These are phyloP conservation scores for Colletotrichum liaoningense DNA, from an alignment of 2,329 filamentous ascomycete species.

Conservation along the genomic window DNA sequence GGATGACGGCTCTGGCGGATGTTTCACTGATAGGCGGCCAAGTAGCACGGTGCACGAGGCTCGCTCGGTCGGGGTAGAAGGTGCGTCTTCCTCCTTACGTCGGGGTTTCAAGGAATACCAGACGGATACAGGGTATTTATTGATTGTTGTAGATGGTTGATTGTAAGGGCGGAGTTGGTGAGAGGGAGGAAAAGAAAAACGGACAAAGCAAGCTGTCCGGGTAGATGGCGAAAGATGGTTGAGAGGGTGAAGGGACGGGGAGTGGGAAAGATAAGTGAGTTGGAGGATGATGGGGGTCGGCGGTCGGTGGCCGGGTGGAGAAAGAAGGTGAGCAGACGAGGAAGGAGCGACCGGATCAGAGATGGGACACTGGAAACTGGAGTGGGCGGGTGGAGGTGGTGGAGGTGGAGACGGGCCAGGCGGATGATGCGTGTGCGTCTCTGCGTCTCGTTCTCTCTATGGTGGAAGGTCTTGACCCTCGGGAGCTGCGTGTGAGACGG, in stretches of 20 bases:
- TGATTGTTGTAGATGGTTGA: slow-evolving; percentile 43
- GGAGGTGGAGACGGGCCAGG: slow-evolving; percentile 25
- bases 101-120: not conserved
- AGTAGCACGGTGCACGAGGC: slow-evolving; percentile 31
- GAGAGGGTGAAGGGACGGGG: slow-evolving; percentile 7
- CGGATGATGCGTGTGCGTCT: slow-evolving; percentile 33
- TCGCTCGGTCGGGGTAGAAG: slow-evolving; percentile 29
- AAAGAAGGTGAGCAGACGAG: slow-evolving; percentile 32
- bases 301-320: slow-evolving; percentile 32
- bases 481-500: slow-evolving; percentile 19
- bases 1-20: slow-evolving; percentile 32
- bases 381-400: slow-evolving; percentile 21
- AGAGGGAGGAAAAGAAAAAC: slow-evolving; percentile 5
- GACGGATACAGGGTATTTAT: slow-evolving; percentile 55
- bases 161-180: not conserved
- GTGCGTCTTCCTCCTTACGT: not conserved
- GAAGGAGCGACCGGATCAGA: slow-evolving; percentile 20
- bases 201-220: slow-evolving; percentile 1
- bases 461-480: slow-evolving; percentile 21
- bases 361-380: slow-evolving; percentile 6
- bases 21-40: slow-evolving; percentile 34
- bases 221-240: slow-evolving; percentile 13
- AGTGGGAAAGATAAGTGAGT: slow-evolving; percentile 34
- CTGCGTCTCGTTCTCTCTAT: slow-evolving; percentile 14
- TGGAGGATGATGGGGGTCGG: slow-evolving; percentile 28